phyloP scores from a whole-genome alignment of 306 rosid species.

The Prunus campanulata region DNA sequence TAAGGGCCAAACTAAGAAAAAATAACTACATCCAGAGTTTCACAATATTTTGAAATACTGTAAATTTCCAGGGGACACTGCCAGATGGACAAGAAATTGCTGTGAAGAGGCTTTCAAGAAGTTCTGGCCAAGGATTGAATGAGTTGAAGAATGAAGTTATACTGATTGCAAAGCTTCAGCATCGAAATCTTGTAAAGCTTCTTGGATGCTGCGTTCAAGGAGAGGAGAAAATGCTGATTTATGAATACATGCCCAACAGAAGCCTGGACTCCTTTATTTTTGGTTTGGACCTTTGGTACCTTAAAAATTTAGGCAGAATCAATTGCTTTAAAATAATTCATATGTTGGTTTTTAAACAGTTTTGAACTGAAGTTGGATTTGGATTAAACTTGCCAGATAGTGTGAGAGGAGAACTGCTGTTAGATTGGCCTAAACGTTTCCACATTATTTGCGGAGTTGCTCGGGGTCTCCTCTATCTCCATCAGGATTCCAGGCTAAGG shows the following conservation, averaged over 20 bases:
- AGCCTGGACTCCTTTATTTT: constrained; percentile 67
- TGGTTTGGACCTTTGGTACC: constrained; percentile 32
- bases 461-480: constrained; percentile 30
- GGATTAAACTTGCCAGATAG: constrained; percentile 11
- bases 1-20: not conserved
- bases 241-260: constrained; percentile 61
- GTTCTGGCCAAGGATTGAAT: constrained; percentile 53
- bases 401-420: not conserved
- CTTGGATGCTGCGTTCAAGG: constrained; percentile 56
- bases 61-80: constrained; percentile 49
- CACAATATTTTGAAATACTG: not conserved
- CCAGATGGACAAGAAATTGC: constrained; percentile 52
- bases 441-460: constrained; percentile 25
- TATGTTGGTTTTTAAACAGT: not conserved
- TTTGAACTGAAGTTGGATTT: not conserved
- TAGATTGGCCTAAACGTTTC: constrained; percentile 20
- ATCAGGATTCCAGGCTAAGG: constrained; percentile 38
- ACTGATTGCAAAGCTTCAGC: constrained; percentile 64
- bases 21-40: not conserved
- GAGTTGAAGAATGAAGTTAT: constrained; percentile 63
- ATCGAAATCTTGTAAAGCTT: constrained; percentile 63
- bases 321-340: not conserved
- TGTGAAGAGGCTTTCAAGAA: constrained; percentile 51
- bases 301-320: not conserved
- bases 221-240: constrained; percentile 50